Conservation (phyloP, 768 basidiomycete species). For the Clitopilus hobsonii region DNA sequence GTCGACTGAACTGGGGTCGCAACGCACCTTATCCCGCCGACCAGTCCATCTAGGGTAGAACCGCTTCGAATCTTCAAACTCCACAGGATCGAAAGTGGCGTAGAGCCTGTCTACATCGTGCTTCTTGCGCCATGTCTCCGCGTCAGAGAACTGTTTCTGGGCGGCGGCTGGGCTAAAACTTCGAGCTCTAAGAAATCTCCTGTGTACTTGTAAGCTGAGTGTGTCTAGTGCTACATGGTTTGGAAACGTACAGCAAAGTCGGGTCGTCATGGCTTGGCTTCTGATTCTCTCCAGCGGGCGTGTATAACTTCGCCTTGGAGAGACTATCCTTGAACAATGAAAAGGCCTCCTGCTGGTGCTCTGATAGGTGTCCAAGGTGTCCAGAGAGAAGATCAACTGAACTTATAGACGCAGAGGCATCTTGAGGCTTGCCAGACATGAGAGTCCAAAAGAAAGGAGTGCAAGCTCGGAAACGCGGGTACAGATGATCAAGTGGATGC, state of each 20-base stretch:
- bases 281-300: slow-evolving; percentile 22
- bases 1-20: background rate
- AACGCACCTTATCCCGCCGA: slow-evolving; percentile 60
- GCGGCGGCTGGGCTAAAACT: slow-evolving; percentile 60
- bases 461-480: background rate
- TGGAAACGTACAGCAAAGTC: slow-evolving; percentile 53
- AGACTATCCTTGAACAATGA: slow-evolving; percentile 51
- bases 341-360: slow-evolving; percentile 44
- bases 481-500: background rate
- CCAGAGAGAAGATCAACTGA: slow-evolving; percentile 27
- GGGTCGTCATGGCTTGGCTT: slow-evolving; percentile 58
- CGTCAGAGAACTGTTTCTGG: slow-evolving; percentile 62
- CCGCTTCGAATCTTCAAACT: slow-evolving; percentile 53
- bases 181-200: slow-evolving; percentile 82
- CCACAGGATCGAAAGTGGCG: slow-evolving; percentile 49
- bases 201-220: slow-evolving; percentile 19
- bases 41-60: slow-evolving; percentile 86
- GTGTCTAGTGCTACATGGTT: background rate
- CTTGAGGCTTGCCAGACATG: background rate
- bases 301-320: slow-evolving; percentile 47
- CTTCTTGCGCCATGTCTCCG: slow-evolving; percentile 65
- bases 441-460: background rate
- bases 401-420: background rate
- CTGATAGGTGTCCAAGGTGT: slow-evolving; percentile 50
- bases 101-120: slow-evolving; percentile 63